These are phyloP conservation scores for Waltergamsia citrina DNA, from an alignment of 2,329 filamentous ascomycete genomes.

Conservation along the genomic window DNA sequence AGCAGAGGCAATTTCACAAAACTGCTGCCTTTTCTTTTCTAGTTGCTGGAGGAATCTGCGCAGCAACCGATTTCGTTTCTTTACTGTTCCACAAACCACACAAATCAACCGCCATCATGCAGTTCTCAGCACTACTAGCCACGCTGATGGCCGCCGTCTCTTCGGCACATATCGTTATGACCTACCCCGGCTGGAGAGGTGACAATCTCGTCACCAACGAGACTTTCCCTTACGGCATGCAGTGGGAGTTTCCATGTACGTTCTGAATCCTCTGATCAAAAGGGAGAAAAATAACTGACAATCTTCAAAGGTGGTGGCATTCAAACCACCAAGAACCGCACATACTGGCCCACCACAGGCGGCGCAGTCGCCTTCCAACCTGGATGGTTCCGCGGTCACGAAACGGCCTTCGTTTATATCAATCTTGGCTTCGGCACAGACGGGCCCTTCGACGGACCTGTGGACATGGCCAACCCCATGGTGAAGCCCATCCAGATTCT, in stretches of 20 bases:
- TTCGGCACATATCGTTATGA: slow-evolving; percentile 71
- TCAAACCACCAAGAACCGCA: slow-evolving; percentile 68
- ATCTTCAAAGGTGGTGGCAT: slow-evolving; percentile 67
- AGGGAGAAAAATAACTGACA: slow-evolving; percentile 6
- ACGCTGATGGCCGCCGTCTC: slow-evolving; percentile 38
- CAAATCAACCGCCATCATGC: slow-evolving; percentile 26
- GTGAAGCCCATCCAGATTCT: slow-evolving; percentile 71
- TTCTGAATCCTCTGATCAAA: slow-evolving; percentile 9
- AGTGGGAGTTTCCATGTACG: slow-evolving; percentile 93
- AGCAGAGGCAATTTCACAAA: no score
- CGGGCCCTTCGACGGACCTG: slow-evolving; percentile 53
- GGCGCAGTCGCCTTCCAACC: slow-evolving; percentile 87
- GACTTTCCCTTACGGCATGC: slow-evolving; percentile 79
- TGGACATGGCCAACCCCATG: slow-evolving; percentile 83
- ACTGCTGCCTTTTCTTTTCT: no score
- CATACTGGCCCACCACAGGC: slow-evolving; percentile 81
- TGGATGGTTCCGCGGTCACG: slow-evolving; percentile 90
- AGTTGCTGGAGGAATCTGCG: no score
- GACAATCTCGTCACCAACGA: slow-evolving; percentile 76
- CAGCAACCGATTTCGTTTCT: no score
- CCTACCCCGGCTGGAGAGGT: slow-evolving; percentile 79
- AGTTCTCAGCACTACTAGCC: slow-evolving; percentile 29
- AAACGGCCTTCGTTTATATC: slow-evolving; percentile 74
- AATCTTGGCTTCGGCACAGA: slow-evolving; percentile 79
- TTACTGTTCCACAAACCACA: no score